These are phyloP conservation scores for Fusarium napiforme DNA, from an alignment of 2,329 filamentous ascomycete species.

Conservation along the genomic window DNA sequence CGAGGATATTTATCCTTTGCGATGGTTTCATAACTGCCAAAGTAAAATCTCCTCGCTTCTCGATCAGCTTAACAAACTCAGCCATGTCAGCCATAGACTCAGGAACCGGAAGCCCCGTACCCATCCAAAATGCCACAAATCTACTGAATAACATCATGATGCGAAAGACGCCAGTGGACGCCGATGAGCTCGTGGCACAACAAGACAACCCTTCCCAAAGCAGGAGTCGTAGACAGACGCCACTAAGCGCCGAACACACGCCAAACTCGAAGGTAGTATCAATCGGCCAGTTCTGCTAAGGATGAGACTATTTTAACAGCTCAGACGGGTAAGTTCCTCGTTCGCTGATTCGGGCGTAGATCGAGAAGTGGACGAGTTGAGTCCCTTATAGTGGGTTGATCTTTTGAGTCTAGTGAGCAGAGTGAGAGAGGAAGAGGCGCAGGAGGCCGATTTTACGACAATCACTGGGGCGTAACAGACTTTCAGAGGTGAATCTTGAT, in stretches of 20 bases:
- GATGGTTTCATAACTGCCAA: not conserved
- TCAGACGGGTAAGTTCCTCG: not conserved
- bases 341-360: not conserved
- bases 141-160: not conserved
- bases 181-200: slow-evolving; percentile 3
- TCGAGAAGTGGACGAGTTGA: not conserved
- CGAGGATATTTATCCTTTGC: slow-evolving; percentile 40
- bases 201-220: slow-evolving; percentile 8
- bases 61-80: slow-evolving; percentile 9
- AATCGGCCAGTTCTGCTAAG: not conserved
- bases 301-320: slow-evolving; percentile 11
- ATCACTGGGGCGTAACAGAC: not conserved
- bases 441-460: slow-evolving; percentile 2
- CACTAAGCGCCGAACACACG: slow-evolving; percentile 20
- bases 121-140: slow-evolving; percentile 21
- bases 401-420: not conserved
- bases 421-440: slow-evolving; percentile 4
- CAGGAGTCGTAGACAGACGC: slow-evolving; percentile 30
- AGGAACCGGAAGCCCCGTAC: slow-evolving; percentile 34
- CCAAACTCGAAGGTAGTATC: not conserved
- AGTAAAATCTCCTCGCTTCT: not conserved
- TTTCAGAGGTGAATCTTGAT: slow-evolving; percentile 10
- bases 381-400: not conserved
- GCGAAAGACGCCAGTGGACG: slow-evolving; percentile 4
- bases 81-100: not conserved